Conservation (phyloP, 2,329 filamentous ascomycete genomes). For the Colletotrichum aenigma region DNA sequence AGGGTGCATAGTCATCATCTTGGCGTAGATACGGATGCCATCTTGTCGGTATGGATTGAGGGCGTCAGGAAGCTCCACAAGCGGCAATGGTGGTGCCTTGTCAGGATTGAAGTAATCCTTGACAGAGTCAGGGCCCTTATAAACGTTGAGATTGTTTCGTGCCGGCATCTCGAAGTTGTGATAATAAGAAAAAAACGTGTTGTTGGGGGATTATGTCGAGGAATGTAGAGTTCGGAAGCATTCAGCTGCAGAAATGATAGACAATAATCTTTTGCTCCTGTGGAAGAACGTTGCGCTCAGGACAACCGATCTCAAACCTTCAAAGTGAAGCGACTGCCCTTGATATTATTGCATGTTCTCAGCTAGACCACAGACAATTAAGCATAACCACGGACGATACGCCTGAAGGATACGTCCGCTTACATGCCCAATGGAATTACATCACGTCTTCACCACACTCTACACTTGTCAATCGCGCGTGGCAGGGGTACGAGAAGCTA, state of each 20-base stretch:
- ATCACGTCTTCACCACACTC: neutral
- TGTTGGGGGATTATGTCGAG: slow-evolving; percentile 19
- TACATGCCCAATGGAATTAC: neutral
- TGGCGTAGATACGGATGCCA: slow-evolving; percentile 67
- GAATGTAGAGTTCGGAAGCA: neutral
- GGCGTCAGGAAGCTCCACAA: slow-evolving; percentile 63
- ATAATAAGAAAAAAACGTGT: neutral
- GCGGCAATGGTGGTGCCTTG: slow-evolving; percentile 58
- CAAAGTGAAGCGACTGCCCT: neutral
- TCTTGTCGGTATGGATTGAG: slow-evolving; percentile 62
- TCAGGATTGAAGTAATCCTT: slow-evolving; percentile 65
- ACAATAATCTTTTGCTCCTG: neutral
- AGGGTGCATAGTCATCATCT: slow-evolving; percentile 69
- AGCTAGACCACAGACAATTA: neutral
- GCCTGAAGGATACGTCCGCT: neutral
- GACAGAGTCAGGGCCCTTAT: slow-evolving; percentile 60
- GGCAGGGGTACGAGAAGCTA: neutral
- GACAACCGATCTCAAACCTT: neutral
- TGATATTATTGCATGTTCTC: neutral
- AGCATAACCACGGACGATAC: neutral
- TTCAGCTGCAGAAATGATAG: neutral
- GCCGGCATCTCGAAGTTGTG: neutral
- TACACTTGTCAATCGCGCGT: neutral
- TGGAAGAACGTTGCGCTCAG: neutral
- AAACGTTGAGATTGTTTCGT: slow-evolving; percentile 53